phyloP scores from a whole-genome alignment of 495 filamentous ascomycete genomes.

The Annulohypoxylon moriforme region DNA sequence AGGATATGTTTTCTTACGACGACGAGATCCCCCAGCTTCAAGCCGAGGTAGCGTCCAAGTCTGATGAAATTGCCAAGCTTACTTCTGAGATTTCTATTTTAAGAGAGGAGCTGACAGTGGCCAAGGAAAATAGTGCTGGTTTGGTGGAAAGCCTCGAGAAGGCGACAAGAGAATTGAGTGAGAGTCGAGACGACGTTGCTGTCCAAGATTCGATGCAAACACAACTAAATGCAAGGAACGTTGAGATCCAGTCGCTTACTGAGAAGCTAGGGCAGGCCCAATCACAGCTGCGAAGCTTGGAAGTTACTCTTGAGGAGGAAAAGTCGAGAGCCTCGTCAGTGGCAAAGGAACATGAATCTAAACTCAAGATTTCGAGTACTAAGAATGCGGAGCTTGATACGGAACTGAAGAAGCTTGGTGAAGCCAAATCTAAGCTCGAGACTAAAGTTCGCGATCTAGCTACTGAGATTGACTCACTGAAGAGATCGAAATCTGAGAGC shows the following conservation, averaged over 20 bases:
- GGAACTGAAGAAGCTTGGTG: constrained; percentile 46
- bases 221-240: constrained; percentile 61
- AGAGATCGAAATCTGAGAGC: constrained; percentile 49
- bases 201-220: constrained; percentile 60
- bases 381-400: constrained; percentile 55
- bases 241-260: constrained; percentile 60
- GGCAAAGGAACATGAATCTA: constrained; percentile 51
- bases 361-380: constrained; percentile 40
- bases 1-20: constrained; percentile 91
- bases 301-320: constrained; percentile 63
- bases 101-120: constrained; percentile 57
- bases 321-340: constrained; percentile 55
- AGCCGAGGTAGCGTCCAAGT: constrained; percentile 65
- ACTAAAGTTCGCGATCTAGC: constrained; percentile 48
- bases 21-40: constrained; percentile 74
- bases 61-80: constrained; percentile 55
- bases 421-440: constrained; percentile 50
- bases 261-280: constrained; percentile 63
- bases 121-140: constrained; percentile 72
- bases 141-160: constrained; percentile 72
- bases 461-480: constrained; percentile 51
- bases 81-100: constrained; percentile 50
- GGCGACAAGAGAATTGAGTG: constrained; percentile 67
- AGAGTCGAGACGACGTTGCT: constrained; percentile 68
- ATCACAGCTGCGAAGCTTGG: constrained; percentile 64